Evolutionary conservation across 345 rosid species (phyloP).

Genomic region (Rhodamnia rubescens): DNA sequence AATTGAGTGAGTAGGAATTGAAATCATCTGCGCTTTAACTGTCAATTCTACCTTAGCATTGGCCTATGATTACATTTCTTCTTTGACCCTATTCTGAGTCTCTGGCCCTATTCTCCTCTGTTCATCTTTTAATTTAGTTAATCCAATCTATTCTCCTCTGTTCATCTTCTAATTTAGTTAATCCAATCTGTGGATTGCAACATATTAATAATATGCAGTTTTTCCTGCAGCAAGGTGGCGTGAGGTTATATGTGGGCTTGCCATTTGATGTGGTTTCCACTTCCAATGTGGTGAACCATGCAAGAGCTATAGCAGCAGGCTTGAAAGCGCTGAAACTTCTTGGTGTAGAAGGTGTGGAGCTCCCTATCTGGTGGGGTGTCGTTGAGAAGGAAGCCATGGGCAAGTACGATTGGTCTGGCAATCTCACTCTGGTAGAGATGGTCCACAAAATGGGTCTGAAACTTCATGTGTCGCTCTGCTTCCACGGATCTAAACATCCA

Average conservation of each 20-base stretch:
- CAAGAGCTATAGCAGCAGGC: slow-evolving; percentile 68
- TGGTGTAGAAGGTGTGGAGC: slow-evolving; percentile 86
- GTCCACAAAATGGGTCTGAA: slow-evolving; percentile 60
- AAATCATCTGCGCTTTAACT: not conserved
- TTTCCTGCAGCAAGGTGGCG: slow-evolving; percentile 36
- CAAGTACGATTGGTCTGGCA: slow-evolving; percentile 74
- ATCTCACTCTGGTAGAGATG: slow-evolving; percentile 74
- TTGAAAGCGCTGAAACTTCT: slow-evolving; percentile 76
- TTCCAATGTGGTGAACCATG: slow-evolving; percentile 47
- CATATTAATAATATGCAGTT: not conserved
- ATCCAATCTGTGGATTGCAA: not conserved
- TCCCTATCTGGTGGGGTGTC: slow-evolving; percentile 89
- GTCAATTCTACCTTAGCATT: not conserved
- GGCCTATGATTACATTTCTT: not conserved
- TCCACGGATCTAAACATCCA: slow-evolving; percentile 39
- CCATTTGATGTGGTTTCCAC: slow-evolving; percentile 73
- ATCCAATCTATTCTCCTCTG: not conserved
- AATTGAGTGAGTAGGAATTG: not conserved
- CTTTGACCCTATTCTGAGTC: not conserved
- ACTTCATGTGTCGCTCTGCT: slow-evolving; percentile 69
- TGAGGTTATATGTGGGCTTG: slow-evolving; percentile 67
- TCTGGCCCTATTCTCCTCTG: not conserved
- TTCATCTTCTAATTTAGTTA: not conserved
- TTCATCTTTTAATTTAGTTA: not conserved
- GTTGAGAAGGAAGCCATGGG: slow-evolving; percentile 84